A percentile compares a stretch with the other conserved stretches of the same genome.
Conservation (phyloP, 495 filamentous ascomycete genomes). For the Neurospora pannonica region DNA sequence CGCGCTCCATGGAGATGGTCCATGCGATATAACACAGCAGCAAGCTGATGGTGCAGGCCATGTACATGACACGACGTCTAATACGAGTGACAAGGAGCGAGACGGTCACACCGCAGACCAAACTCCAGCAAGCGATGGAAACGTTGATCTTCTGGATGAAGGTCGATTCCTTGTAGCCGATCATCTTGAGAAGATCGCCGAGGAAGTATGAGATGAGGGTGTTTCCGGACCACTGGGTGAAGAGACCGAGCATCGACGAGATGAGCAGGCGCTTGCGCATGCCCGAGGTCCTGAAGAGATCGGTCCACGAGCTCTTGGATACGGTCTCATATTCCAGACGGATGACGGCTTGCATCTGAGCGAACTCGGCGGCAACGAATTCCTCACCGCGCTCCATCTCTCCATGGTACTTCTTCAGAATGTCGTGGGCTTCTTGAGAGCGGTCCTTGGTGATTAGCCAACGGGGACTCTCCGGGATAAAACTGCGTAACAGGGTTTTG, state of each 20-base stretch:
- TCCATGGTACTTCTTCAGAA: conserved; percentile 53
- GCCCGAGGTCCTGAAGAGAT: conserved; percentile 44
- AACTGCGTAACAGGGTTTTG: conserved; percentile 15
- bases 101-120: conserved; percentile 41
- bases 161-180: conserved; percentile 40
- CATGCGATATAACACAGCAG: conserved; percentile 48
- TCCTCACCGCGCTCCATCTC: conserved; percentile 46
- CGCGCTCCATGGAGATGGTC: conserved; percentile 49
- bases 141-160: conserved; percentile 49
- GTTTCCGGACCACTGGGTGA: conserved; percentile 59
- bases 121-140: conserved; percentile 47
- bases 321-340: conserved; percentile 41
- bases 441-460: conserved; percentile 52
- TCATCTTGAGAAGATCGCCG: conserved; percentile 39
- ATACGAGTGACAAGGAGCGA: conserved; percentile 45
- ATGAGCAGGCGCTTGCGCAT: conserved; percentile 51
- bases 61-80: conserved; percentile 49
- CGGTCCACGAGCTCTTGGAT: conserved; percentile 44
- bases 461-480: conserved; percentile 52
- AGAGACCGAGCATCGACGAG: conserved; percentile 47
- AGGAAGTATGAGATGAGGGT: conserved; percentile 54
- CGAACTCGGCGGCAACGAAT: conserved; percentile 51
- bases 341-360: conserved; percentile 51
- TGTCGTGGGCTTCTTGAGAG: conserved; percentile 44
- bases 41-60: conserved; percentile 43